Evolutionary conservation across 441 rosid species (phyloP), one percentile per base, ranked within the genome.

Genomic region (Erodium chrysanthum): DNA sequence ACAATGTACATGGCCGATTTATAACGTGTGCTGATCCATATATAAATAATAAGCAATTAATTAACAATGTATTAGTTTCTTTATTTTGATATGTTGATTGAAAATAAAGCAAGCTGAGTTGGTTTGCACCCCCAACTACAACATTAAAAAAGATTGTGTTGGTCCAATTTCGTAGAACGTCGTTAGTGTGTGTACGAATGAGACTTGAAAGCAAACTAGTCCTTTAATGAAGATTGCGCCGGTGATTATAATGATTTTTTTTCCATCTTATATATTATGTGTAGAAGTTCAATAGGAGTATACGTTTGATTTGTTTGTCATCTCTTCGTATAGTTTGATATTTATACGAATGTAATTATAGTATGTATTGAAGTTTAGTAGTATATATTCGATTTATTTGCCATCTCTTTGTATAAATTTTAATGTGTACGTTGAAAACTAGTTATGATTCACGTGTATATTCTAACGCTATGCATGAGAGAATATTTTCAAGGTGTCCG

Each of bases 51-150:
- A 46, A 11, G 14, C 69, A 5, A 54, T 17, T 54, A 54, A 21
- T 54, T 14, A 54, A 14, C 61, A 46, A 0, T 11, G 14, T 46
- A 11, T 11, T 46, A 1, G 10, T 14, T 11, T 46, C 10, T 46
- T 46, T 46, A 46, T 12, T 12, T 46, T 2, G 17, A 14, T 22
- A 44, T 22, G 33, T 23, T 58, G 7, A 44, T 64, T 69, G 37
- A 67, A 68, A 35, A 70, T 56, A 64, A 35, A 67, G 70, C 79
- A 81, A 66, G 71, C 37, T 77, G 81, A 84, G 88, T 72, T 82
- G 88, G 79, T 74, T 74, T 74, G 75, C 81, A 71, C 74, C 80
- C 77, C 67, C 6, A 75, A 75, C 80, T 35, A 61, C 67, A 75
- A 73, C 50, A 37, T 63, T 64, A 15, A 71, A 74, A 77, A 77